These are phyloP conservation scores for Cinnamomum chago DNA, from an alignment of 164 flowering plant genomes.

Conservation along the genomic window DNA sequence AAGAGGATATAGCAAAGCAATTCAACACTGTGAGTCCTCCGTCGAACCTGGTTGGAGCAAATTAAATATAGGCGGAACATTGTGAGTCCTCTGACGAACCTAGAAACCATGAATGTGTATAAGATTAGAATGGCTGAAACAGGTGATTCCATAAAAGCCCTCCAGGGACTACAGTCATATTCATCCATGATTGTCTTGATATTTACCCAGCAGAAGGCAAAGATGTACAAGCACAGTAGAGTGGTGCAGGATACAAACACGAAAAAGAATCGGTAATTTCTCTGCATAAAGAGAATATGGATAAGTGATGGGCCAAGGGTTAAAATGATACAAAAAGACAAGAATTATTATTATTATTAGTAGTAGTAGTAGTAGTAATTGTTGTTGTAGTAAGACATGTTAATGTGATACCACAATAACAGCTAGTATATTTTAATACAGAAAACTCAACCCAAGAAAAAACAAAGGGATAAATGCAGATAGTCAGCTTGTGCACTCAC, in stretches of 20 bases:
- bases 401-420: too few relatives aligned
- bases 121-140: conserved; percentile 52
- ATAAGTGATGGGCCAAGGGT: background rate
- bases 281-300: conserved; percentile 28
- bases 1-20: too few relatives aligned
- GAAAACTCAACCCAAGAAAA: too few relatives aligned
- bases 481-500: too few relatives aligned
- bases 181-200: conserved; percentile 34
- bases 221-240: conserved; percentile 55
- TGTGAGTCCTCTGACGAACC: conserved; percentile 79
- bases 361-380: too few relatives aligned
- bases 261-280: conserved; percentile 71
- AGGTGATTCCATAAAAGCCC: conserved; percentile 42
- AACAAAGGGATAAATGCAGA: too few relatives aligned
- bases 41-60: conserved; percentile 67
- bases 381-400: too few relatives aligned
- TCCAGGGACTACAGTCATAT: conserved; percentile 34
- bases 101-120: conserved; percentile 48
- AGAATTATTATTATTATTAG: too few relatives aligned
- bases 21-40: too few relatives aligned
- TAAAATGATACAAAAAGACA: too few relatives aligned
- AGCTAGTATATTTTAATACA: too few relatives aligned
- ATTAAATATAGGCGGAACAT: conserved; percentile 58
- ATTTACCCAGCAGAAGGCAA: conserved; percentile 59
- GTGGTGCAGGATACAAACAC: conserved; percentile 68